phyloP scores from a whole-genome alignment of 2,329 filamentous ascomycete genomes.

The Microsporum audouinii region DNA sequence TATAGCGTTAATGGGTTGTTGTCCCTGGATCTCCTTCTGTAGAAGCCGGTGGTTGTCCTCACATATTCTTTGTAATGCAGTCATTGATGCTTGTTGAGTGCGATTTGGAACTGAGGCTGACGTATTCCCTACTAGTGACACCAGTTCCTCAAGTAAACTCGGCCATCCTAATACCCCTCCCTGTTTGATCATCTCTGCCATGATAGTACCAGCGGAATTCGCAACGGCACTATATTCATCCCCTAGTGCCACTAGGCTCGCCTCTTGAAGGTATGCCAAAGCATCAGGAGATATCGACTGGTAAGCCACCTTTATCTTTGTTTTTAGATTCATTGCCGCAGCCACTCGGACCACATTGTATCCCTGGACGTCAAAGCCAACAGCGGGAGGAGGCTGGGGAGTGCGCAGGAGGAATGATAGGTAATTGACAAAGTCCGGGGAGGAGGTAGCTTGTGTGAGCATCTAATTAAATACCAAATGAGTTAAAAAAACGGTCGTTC shows the following conservation, averaged over 20 bases:
- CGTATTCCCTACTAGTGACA: slow-evolving; percentile 65
- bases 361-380: slow-evolving; percentile 50
- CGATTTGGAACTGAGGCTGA: slow-evolving; percentile 55
- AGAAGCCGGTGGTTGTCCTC: slow-evolving; percentile 85
- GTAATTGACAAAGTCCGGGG: slow-evolving; percentile 95
- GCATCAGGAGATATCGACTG: slow-evolving; percentile 63
- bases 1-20: slow-evolving; percentile 76
- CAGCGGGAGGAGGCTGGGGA: slow-evolving; percentile 44
- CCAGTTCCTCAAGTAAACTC: slow-evolving; percentile 70
- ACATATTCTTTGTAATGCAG: slow-evolving; percentile 85
- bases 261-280: slow-evolving; percentile 65
- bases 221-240: slow-evolving; percentile 74
- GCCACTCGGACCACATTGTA: slow-evolving; percentile 69
- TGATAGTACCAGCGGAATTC: slow-evolving; percentile 81
- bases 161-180: slow-evolving; percentile 87
- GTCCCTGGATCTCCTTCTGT: slow-evolving; percentile 76
- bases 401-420: slow-evolving; percentile 81
- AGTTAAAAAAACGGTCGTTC: background rate
- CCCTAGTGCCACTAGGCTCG: slow-evolving; percentile 66
- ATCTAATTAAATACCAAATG: slow-evolving; percentile 47
- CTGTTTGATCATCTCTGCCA: slow-evolving; percentile 77
- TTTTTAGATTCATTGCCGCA: slow-evolving; percentile 90
- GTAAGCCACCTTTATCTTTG: slow-evolving; percentile 68
- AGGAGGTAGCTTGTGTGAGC: slow-evolving; percentile 77
- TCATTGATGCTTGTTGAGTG: slow-evolving; percentile 86